Base-by-base conservation (phyloP, 169 alveolate species). In the Perkinsus olseni region DNA sequence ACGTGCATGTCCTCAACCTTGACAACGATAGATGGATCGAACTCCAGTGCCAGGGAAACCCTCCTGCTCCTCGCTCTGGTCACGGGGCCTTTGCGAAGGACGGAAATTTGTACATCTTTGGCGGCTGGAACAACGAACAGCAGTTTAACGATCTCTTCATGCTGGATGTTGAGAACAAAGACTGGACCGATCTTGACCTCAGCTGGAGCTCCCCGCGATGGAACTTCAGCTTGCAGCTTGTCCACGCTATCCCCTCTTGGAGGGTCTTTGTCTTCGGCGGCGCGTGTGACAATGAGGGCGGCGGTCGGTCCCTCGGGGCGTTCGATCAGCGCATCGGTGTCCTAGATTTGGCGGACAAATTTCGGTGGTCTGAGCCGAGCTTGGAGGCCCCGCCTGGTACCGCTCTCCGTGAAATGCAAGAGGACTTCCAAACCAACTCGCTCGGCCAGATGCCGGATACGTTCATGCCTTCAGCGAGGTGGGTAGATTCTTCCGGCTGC, bases 231-330 rank as follows among this genome's bases (percentile, higher is more conserved):
- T 96, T 97, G 91, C 96, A 97, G 95, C 97, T 97, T 96, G 99
- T 98, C 40, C 98, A 98, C 94, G 98, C 99, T 39, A 98, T 98
- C 38, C 99, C 99, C 20, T 95, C 97, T 31, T 97, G 99, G 98
- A 98, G 98, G 94, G 98, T 97, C 94, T 97, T 98, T 94, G 95
- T 98, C 38, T 98, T 97, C 92, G 99, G 99, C 39, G 99, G 99
- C 91, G 95, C 97, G 48, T 95, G 96, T 38, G 98, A 98, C 93
- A 97, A 96, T 92, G 96, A 96, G 93, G 98, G 98, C 93, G 98
- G 97, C 96, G 98, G 98, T 62, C 31, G 93, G 31, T 38, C 91
- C 38, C 31, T 82, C 11, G 92, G 92, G 8, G 92, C 50, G 39
- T 82, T 36, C 92, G 92, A 82, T 28, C 62, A 37, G 74, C 39